Conservation (phyloP, 208 protist genomes). For the Perkinsela sp. region DNA sequence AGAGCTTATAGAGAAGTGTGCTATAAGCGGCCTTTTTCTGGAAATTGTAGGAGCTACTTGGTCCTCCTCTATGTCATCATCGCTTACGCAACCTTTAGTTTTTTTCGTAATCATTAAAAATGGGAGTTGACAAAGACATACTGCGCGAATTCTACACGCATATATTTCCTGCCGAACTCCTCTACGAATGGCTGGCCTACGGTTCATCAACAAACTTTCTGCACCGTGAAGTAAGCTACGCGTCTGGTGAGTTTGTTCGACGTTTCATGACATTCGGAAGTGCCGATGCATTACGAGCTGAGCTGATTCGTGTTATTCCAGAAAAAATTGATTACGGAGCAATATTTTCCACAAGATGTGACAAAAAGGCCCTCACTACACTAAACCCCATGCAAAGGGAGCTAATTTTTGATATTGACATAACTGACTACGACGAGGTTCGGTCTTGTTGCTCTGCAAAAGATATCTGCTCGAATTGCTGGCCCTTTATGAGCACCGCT, state of each 20-base stretch:
- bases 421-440: conserved; percentile 95
- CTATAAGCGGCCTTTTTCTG: no score
- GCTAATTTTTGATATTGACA: conserved; percentile 98
- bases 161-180: conserved; percentile 40
- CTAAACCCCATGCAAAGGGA: conserved; percentile 69
- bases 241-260: conserved; percentile 52
- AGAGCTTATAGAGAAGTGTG: no score
- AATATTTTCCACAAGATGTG: conserved; percentile 48
- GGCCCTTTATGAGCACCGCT: conserved; percentile 80
- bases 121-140: conserved; percentile 5
- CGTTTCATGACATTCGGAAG: conserved; percentile 45
- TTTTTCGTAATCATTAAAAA: background rate
- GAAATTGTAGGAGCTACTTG: no score
- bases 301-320: conserved; percentile 32
- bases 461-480: conserved; percentile 83
- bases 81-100: no score
- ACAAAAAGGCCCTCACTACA: conserved; percentile 34
- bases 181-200: conserved; percentile 44
- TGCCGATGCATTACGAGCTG: conserved; percentile 22
- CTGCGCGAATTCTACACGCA: conserved; percentile 58
- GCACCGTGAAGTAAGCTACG: conserved; percentile 58
- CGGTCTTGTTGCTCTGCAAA: conserved; percentile 77
- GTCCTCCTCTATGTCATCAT: no score
- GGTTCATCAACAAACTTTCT: conserved; percentile 21
- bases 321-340: conserved; percentile 65